phyloP scores from a whole-genome alignment of 176 grass and related monocot genomes.

The Pharus latifolius region DNA sequence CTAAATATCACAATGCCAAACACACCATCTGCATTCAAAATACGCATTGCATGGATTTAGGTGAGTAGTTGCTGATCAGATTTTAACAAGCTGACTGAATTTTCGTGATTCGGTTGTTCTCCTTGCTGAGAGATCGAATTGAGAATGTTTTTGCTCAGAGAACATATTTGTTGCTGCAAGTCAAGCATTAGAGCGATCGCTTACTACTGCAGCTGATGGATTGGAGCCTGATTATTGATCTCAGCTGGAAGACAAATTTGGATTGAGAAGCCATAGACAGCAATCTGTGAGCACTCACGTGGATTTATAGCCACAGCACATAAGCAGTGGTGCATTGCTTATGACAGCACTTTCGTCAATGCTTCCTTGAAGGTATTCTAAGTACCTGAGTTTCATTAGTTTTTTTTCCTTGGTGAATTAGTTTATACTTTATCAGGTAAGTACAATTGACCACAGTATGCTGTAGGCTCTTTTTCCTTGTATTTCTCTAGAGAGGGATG shows the following conservation, averaged over 20 bases:
- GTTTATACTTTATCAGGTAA: not conserved
- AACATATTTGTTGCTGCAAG: not conserved
- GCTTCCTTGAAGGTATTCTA: not conserved
- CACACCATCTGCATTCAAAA: constrained; percentile 38
- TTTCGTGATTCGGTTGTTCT: not conserved
- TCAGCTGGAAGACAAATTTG: not conserved
- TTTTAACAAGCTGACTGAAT: not conserved
- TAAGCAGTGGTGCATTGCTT: not conserved
- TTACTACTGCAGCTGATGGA: not conserved
- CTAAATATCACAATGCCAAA: constrained; percentile 30
- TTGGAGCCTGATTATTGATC: not conserved
- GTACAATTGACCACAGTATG: not conserved
- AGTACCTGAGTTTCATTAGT: not conserved
- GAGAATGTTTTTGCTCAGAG: not conserved
- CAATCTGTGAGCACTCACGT: constrained; percentile 6
- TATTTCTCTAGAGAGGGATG: constrained; percentile 3
- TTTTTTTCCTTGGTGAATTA: constrained; percentile 5
- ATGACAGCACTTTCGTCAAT: not conserved
- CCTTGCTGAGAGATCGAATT: not conserved
- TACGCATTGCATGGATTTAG: constrained; percentile 61
- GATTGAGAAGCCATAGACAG: not conserved
- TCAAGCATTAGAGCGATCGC: not conserved
- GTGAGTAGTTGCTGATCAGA: constrained; percentile 28
- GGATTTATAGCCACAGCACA: not conserved
- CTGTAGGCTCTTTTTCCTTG: not conserved